phyloP scores from a whole-genome alignment of 2,329 filamentous ascomycete genomes.

The Fusarium brachygibbosum region DNA sequence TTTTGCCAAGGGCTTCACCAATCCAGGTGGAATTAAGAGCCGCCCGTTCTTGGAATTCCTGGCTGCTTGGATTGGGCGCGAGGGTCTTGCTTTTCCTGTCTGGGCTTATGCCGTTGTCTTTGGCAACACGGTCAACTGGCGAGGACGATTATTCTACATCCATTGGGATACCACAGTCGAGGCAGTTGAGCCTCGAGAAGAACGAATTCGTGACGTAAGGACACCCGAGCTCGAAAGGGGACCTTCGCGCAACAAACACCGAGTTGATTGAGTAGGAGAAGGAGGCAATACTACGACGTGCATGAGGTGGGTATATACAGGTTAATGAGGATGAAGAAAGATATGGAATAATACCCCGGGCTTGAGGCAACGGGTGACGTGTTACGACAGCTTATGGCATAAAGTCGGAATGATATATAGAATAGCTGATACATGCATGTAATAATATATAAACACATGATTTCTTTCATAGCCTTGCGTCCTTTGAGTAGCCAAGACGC shows the following conservation, averaged over 20 bases:
- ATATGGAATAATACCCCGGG: constrained; percentile 8
- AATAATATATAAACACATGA: constrained; percentile 20
- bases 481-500: neutral
- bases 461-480: neutral
- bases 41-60: constrained; percentile 79
- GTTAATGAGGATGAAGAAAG: constrained; percentile 2
- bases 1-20: constrained; percentile 71
- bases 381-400: constrained; percentile 24
- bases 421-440: constrained; percentile 3
- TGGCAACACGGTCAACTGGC: constrained; percentile 89
- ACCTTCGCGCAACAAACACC: constrained; percentile 42
- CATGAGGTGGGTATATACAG: constrained; percentile 4
- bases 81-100: constrained; percentile 85
- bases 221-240: constrained; percentile 48
- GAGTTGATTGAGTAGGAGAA: constrained; percentile 41
- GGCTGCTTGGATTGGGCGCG: constrained; percentile 85
- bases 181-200: constrained; percentile 49
- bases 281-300: constrained; percentile 8
- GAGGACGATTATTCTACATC: constrained; percentile 85
- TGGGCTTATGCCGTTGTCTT: constrained; percentile 92
- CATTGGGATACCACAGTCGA: constrained; percentile 85
- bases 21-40: constrained; percentile 57
- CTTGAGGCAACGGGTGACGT: constrained; percentile 4
- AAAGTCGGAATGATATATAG: constrained; percentile 23
- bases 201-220: constrained; percentile 16